Base-by-base conservation (phyloP, 208 protist species). In the Trypanosomatidae sp. region DNA sequence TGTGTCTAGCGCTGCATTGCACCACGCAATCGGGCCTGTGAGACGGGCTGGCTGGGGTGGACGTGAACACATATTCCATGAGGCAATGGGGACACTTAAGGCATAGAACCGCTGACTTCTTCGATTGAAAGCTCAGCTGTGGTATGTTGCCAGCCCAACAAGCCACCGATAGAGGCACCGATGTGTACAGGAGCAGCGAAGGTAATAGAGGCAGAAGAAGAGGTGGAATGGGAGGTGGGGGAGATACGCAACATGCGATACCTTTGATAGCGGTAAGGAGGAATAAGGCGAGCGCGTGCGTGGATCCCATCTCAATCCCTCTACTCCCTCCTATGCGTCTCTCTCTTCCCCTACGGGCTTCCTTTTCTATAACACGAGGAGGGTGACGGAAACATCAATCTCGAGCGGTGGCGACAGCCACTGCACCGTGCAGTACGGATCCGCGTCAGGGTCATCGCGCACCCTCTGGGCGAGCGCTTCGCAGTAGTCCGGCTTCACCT, bases 401-500 rank as follows among this genome's bases (percentile, higher is more conserved):
- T 72, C 50, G 5, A 85, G n/a, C 36, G 75, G 72, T 10, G 66
- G 56, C n/a, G 76, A 76, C 28, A 80, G 30, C 76, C 76, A 80
- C 56, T 44, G 62, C 25, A 91, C 78, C 9, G 41, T 49, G 73
- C 79, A 86, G 70, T 88, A 88, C 28, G 83, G 86, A 50, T 91
- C 86, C 22, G 49, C 71, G 22, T 88, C 72, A 19, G 77, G 75
- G 44, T 79, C 67, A 5, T 74, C 39, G 5, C 83, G 74, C 50
- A 83, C 71, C 5, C 86, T 74, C 52, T 88, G 80, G 59, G 80
- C 74, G 62, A 91, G 71, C 47, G 74, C 66, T 41, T 76, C 71
- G 66, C 76, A 86, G 77, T 91, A 91, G 49, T 82, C 76, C 1
- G 64, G 68, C 13, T 70, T 77, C 53, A 88, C 75, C 65, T 88